Evolutionary conservation across 208 protist species (phyloP).

Genomic region (Leishmania guyanensis): DNA sequence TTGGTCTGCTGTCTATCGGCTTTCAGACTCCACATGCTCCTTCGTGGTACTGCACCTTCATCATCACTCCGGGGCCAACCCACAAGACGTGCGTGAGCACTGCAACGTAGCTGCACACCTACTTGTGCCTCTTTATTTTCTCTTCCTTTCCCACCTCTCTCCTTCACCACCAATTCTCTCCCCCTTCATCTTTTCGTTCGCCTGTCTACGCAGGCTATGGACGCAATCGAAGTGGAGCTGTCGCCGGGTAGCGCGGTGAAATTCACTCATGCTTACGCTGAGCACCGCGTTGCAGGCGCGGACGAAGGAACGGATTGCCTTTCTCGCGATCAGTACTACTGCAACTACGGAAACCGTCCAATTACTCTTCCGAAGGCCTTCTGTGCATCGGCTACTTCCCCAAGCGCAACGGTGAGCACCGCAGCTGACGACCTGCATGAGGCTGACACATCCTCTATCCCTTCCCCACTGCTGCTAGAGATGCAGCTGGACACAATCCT

Average conservation of each 20-base stretch:
- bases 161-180: too few relatives aligned
- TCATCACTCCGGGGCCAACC: neutral
- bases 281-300: neutral
- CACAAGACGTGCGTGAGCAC: neutral
- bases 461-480: slow-evolving; percentile 13
- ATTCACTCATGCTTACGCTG: neutral
- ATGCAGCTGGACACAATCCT: slow-evolving; percentile 25
- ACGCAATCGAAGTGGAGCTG: slow-evolving; percentile 28
- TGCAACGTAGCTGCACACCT: neutral
- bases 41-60: neutral
- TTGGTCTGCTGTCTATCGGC: neutral
- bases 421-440: neutral
- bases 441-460: neutral
- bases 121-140: neutral
- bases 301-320: neutral
- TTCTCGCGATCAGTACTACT: slow-evolving; percentile 25
- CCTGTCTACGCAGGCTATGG: slow-evolving; percentile 5
- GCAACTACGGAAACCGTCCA: neutral
- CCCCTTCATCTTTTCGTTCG: neutral
- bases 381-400: neutral
- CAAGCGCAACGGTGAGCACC: neutral
- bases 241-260: slow-evolving; percentile 18
- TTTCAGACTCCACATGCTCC: neutral
- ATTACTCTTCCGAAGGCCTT: neutral
- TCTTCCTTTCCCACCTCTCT: neutral